Base-by-base conservation (phyloP, 2,329 filamentous ascomycete species). In the Taxawa tesnikishii region DNA sequence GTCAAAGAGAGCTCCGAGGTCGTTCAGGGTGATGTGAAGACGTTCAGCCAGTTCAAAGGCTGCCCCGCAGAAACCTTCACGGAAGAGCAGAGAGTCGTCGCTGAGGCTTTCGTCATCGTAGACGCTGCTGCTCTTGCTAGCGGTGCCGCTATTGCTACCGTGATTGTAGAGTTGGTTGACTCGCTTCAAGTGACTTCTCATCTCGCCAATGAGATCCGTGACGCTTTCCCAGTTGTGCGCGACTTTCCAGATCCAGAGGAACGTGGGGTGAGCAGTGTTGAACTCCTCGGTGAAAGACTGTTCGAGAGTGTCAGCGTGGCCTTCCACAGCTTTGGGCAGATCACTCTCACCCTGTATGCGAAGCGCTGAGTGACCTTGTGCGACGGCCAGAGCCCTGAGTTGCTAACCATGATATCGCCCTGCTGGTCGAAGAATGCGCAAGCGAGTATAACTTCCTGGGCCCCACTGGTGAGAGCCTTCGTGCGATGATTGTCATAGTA, bases 241-340 rank as follows among this genome's bases (percentile, higher is more conserved):
- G 3, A 83, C 81, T 35, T 81, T 73, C 49, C 82, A 92, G 47
- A 90, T 78, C 85, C 85, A 93, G 30, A 85, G 74, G 54, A 90
- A 93, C 2, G 87, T 73, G 0, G 81, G 73, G 49, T 93, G 83
- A 0, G 73, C 71, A 15, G 75, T 75, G 34, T 75, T 75, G 46
- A 94, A 87, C 10, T 77, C 72, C 38, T 92, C 83, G 38, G 77
- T 73, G 32, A 78, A 72, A 16, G 73, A 75, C 50, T 57, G 40
- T 42, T 56, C 29, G 15, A 19, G 26, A 28, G 31, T 18, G 29
- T 28, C 15, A n/a, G 24, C 16, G 13, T 16, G 16, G 2, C 4
- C 19, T 4, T 27, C 10, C 7, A 11, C 9, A 12, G 11, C 14
- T 8, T 12, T 12, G n/a, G 30, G 8, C 3, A 15, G 9, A 9